Evolutionary conservation across 2,329 filamentous ascomycete species (phyloP).

Genomic region (Verticillium nubilum): DNA sequence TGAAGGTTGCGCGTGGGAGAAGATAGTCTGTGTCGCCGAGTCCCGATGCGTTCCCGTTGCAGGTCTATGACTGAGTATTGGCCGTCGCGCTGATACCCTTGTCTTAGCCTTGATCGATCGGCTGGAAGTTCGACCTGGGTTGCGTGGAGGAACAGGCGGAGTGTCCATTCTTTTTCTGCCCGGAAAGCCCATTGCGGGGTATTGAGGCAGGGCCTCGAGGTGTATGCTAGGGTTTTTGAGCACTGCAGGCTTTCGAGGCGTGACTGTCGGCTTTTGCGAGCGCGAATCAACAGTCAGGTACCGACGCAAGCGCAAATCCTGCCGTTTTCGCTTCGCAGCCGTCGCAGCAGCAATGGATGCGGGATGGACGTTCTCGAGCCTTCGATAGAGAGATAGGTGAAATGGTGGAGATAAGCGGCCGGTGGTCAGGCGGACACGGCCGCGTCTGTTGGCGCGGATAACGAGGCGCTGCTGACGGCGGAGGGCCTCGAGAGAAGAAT

Average conservation of each 20-base stretch:
- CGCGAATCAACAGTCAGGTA: neutral
- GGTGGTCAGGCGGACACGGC: slow-evolving; percentile 26
- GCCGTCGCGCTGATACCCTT: neutral
- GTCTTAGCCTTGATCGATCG: neutral
- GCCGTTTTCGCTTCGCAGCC: neutral
- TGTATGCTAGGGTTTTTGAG: neutral
- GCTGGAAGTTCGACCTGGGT: neutral
- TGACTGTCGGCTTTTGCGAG: neutral
- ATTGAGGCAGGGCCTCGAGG: neutral
- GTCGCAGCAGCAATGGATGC: neutral
- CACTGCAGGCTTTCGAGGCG: neutral
- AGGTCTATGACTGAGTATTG: neutral
- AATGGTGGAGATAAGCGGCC: neutral
- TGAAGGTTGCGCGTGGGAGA: neutral
- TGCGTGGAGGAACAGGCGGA: neutral
- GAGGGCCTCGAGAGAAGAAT: slow-evolving; percentile 21
- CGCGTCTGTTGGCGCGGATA: slow-evolving; percentile 19
- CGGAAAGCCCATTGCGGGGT: neutral
- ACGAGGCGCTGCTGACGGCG: slow-evolving; percentile 24
- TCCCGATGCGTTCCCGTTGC: neutral
- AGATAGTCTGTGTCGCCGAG: neutral
- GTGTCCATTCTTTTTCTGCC: neutral
- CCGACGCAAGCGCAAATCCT: neutral
- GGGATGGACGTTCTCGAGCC: neutral
- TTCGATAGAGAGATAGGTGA: neutral